Conservation (phyloP, 768 basidiomycete species). For the Russula virescens region DNA sequence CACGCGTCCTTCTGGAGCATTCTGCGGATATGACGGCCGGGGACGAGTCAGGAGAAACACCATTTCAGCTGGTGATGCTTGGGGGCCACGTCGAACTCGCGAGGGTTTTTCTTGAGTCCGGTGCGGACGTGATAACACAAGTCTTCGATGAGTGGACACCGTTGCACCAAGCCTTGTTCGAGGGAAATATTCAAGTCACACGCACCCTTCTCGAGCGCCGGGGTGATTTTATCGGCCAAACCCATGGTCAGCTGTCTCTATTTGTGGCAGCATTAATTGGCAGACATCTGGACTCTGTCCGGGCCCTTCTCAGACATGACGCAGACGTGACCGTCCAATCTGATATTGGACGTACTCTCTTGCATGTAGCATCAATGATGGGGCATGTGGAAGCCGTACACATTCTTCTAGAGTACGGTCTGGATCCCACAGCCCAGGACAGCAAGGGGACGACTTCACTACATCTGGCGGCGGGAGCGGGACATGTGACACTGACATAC, state of each 20-base stretch:
- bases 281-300: not conserved
- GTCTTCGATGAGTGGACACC: not conserved
- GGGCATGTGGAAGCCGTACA: not conserved
- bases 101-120: not conserved
- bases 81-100: not conserved
- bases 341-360: not conserved
- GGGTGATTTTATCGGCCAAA: too few species aligned
- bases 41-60: not conserved
- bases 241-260: not conserved
- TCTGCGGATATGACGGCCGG: not conserved
- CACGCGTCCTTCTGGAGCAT: not conserved
- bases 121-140: too few species aligned
- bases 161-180: not conserved
- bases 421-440: not conserved
- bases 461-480: not conserved
- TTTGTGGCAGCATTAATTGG: not conserved
- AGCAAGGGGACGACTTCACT: not conserved
- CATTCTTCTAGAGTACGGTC: not conserved
- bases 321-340: not conserved
- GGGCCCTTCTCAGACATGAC: not conserved
- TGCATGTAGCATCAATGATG: not conserved
- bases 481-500: too few species aligned
- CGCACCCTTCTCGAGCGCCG: too few species aligned
- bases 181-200: not conserved
- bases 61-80: not conserved